Evolutionary conservation across 169 alveolate genomes (phyloP).

Genomic region (Cryptosporidium ryanae): DNA sequence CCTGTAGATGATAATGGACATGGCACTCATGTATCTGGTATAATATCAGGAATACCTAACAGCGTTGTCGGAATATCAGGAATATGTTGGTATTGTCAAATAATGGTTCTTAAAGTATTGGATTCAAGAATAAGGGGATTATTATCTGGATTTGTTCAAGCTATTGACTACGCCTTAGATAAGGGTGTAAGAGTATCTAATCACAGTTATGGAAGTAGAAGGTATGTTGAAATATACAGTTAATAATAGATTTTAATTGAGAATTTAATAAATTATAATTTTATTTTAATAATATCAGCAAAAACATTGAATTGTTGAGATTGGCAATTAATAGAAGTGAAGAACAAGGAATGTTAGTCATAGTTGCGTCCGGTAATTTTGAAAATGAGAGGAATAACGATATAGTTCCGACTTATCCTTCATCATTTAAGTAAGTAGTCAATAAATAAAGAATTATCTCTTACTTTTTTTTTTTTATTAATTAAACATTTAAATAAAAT

Average conservation of each 20-base stretch:
- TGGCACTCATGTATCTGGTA: conserved; percentile 84
- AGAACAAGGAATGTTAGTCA: conserved; percentile 66
- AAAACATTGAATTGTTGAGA: conserved; percentile 47
- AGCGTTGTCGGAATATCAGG: conserved; percentile 81
- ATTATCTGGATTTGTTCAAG: conserved; percentile 79
- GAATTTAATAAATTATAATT: no score
- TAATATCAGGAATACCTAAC: conserved; percentile 82
- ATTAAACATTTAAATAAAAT: not conserved
- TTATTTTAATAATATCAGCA: not conserved
- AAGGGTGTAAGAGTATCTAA: conserved; percentile 81
- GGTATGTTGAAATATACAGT: conserved; percentile 18
- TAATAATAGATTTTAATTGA: not conserved
- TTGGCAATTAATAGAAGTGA: conserved; percentile 71
- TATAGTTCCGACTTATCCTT: conserved; percentile 56
- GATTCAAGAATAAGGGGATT: conserved; percentile 81
- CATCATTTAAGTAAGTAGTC: conserved; percentile 58
- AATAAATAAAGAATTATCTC: not conserved
- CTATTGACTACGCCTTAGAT: conserved; percentile 82
- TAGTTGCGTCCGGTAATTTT: conserved; percentile 66
- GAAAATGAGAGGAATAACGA: conserved; percentile 53
- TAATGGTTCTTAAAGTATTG: conserved; percentile 79
- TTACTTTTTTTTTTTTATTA: no score
- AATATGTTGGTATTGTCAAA: conserved; percentile 81
- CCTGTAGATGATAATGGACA: conserved; percentile 84
- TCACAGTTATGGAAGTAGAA: conserved; percentile 82